Percentiles rank a stretch among this genome's conserved stretches.
phyloP scores from a whole-genome alignment of 352 stramenopile species.

The Globisporangium canariense region DNA sequence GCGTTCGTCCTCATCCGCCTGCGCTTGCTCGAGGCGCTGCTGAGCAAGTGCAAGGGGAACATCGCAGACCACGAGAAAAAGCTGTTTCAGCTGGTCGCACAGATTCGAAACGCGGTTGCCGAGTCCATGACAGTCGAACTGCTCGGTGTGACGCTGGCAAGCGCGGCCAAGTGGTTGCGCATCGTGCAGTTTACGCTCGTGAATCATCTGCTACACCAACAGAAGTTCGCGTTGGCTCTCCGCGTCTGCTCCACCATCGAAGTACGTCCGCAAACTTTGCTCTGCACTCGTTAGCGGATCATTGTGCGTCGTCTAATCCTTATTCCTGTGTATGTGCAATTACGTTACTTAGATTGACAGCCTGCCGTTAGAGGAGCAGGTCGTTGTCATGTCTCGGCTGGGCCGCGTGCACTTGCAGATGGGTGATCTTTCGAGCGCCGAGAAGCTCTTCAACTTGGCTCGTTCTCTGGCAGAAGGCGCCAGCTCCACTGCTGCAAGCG shows the following conservation, averaged over 20 bases:
- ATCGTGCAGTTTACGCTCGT: slow-evolving; percentile 63
- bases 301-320: neutral
- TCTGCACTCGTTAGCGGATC: neutral
- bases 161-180: slow-evolving; percentile 46
- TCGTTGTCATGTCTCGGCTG: slow-evolving; percentile 55
- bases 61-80: slow-evolving; percentile 58
- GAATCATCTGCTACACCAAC: slow-evolving; percentile 68
- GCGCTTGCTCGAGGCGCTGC: slow-evolving; percentile 54
- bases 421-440: slow-evolving; percentile 52
- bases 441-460: slow-evolving; percentile 57
- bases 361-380: slow-evolving; percentile 36
- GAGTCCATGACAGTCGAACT: slow-evolving; percentile 26
- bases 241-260: slow-evolving; percentile 66
- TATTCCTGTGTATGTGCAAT: neutral
- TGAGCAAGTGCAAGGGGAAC: slow-evolving; percentile 72
- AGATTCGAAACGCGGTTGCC: slow-evolving; percentile 22
- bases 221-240: slow-evolving; percentile 66
- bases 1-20: slow-evolving; percentile 60
- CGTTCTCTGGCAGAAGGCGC: slow-evolving; percentile 21
- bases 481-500: slow-evolving; percentile 16
- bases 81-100: slow-evolving; percentile 49
- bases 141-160: slow-evolving; percentile 31
- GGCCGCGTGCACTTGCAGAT: slow-evolving; percentile 76
- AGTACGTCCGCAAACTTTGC: slow-evolving; percentile 23
- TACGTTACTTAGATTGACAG: slow-evolving; percentile 26